These are phyloP conservation scores for Cruciata laevipes DNA, from an alignment of 257 asterid genomes.

Conservation along the genomic window DNA sequence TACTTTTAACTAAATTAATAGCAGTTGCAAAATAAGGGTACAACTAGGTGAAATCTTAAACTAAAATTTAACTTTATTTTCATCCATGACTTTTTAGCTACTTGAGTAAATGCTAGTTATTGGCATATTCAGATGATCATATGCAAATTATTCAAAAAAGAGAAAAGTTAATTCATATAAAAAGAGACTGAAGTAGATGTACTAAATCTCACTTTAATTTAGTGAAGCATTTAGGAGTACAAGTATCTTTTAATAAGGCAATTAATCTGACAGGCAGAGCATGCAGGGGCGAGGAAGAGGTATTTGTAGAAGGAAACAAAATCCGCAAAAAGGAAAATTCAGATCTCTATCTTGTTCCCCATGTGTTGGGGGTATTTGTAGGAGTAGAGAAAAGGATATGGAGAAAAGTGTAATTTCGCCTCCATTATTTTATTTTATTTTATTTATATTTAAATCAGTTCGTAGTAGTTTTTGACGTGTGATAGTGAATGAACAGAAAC, in stretches of 20 bases:
- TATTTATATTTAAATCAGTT: not conserved
- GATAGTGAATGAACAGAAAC: not conserved
- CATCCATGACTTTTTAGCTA: not conserved
- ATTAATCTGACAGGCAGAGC: slow-evolving; percentile 11
- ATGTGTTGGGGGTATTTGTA: not conserved
- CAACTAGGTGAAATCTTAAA: too few relatives aligned
- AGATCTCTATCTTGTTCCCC: slow-evolving; percentile 12
- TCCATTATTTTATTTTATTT: not conserved
- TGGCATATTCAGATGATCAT: not conserved
- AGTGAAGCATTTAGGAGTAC: not conserved
- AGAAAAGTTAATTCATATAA: too few relatives aligned
- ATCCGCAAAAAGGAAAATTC: not conserved
- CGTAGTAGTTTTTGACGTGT: not conserved
- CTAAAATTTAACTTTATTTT: too few relatives aligned
- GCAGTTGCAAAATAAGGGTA: too few relatives aligned
- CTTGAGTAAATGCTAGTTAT: not conserved
- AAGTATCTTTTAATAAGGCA: too few relatives aligned
- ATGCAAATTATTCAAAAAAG: not conserved
- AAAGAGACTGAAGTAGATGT: not conserved
- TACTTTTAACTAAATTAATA: too few relatives aligned
- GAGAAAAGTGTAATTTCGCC: not conserved
- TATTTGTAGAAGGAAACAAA: slow-evolving; percentile 1
- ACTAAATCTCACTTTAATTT: not conserved
- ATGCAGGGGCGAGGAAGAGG: not conserved
- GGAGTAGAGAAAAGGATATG: not conserved